A percentile compares a stretch with the other conserved stretches of the same genome.
These are phyloP conservation scores for Amborella trichopoda DNA, from an alignment of 164 flowering plant genomes.

Conservation along the genomic window DNA sequence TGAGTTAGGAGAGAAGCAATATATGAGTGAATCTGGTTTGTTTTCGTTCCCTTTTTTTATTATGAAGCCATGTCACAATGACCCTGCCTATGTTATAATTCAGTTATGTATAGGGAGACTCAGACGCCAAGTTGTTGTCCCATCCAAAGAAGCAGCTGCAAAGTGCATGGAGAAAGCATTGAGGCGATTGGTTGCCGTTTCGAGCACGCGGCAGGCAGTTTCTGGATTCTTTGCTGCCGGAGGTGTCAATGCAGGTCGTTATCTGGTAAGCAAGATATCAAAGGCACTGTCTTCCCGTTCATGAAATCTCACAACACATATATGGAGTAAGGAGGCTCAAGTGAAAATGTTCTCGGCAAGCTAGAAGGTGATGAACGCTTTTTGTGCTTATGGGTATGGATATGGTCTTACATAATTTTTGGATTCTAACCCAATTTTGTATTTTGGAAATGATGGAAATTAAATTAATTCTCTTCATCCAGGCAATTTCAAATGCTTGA, in stretches of 20 bases:
- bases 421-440: too few relatives aligned
- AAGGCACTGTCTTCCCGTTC: slow-evolving; percentile 77
- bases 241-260: slow-evolving; percentile 43
- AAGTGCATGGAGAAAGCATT: slow-evolving; percentile 47
- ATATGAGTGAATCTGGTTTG: slow-evolving; percentile 35
- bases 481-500: too few relatives aligned
- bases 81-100: too few relatives aligned
- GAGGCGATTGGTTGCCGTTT: slow-evolving; percentile 60
- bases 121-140: slow-evolving; percentile 21
- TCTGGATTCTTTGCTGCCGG: slow-evolving; percentile 75
- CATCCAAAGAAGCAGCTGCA: slow-evolving; percentile 58
- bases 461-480: too few relatives aligned
- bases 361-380: too few relatives aligned
- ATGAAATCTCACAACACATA: too few relatives aligned
- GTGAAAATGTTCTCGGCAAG: too few relatives aligned
- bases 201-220: slow-evolving; percentile 84
- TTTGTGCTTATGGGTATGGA: too few relatives aligned
- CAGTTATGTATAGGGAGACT: slow-evolving; percentile 26
- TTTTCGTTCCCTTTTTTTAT: neutral
- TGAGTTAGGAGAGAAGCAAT: slow-evolving; percentile 31
- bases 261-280: slow-evolving; percentile 49
- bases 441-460: too few relatives aligned
- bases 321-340: too few relatives aligned
- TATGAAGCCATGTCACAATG: too few relatives aligned
- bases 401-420: too few relatives aligned